These are phyloP conservation scores for Paramyrothecium roridum DNA, from an alignment of 2,329 filamentous ascomycete species.

Conservation along the genomic window DNA sequence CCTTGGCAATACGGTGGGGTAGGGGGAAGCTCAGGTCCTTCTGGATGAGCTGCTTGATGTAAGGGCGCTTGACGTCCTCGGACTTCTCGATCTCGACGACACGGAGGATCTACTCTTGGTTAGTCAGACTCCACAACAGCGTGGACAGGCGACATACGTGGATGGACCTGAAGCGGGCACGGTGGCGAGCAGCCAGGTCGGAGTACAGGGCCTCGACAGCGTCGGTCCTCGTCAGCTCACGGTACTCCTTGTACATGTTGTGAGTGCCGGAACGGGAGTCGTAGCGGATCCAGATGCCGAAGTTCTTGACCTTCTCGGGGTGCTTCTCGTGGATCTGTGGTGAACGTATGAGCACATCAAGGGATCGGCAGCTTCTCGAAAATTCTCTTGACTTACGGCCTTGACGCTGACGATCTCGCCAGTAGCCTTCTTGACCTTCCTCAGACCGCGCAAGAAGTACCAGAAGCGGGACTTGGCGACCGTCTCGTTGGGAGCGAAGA, in stretches of 20 bases:
- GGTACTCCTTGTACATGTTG: slow-evolving; percentile 99
- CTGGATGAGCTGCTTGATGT: slow-evolving; percentile 97
- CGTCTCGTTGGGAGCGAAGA: slow-evolving; percentile 96
- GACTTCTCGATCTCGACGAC: slow-evolving; percentile 95
- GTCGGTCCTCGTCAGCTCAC: slow-evolving; percentile 94
- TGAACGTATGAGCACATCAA: slow-evolving; percentile 7
- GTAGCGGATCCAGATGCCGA: slow-evolving; percentile 99
- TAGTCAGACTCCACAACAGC: slow-evolving; percentile 2
- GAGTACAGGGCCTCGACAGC: slow-evolving; percentile 97
- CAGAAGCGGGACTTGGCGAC: slow-evolving; percentile 99
- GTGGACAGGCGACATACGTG: slow-evolving; percentile 71
- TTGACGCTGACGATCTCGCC: slow-evolving; percentile 98
- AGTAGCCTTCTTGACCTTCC: slow-evolving; percentile 99
- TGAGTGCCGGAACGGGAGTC: slow-evolving; percentile 99
- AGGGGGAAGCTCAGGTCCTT: slow-evolving; percentile 98
- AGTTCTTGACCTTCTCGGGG: slow-evolving; percentile 99
- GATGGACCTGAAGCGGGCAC: slow-evolving; percentile 92
- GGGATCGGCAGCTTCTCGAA: neutral
- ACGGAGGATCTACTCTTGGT: slow-evolving; percentile 75
- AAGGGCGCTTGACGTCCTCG: slow-evolving; percentile 93
- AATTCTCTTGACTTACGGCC: slow-evolving; percentile 61
- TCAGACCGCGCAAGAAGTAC: slow-evolving; percentile 99
- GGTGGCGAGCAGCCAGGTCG: slow-evolving; percentile 99
- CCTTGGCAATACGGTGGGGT: slow-evolving; percentile 89
- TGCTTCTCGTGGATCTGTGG: slow-evolving; percentile 94